Evolutionary conservation across 192 early-diverging fungal species (phyloP).

Genomic region (Coemansia sp.): DNA sequence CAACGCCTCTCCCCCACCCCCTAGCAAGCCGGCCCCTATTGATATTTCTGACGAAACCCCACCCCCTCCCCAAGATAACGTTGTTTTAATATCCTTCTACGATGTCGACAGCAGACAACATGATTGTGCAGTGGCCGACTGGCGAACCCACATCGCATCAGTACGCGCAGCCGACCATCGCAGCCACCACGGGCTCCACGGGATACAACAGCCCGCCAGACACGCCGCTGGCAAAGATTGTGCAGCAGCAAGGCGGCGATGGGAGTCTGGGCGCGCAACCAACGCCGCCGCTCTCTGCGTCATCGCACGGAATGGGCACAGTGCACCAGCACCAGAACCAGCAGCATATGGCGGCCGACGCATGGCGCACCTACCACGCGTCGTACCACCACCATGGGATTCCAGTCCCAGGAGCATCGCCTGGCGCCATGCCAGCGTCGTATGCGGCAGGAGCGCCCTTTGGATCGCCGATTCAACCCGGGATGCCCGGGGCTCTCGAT

Average conservation of each 20-base stretch:
- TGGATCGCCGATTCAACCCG: conserved; percentile 35
- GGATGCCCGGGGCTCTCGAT: conserved; percentile 18
- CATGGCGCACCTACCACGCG: conserved; percentile 8
- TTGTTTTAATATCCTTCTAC: neutral
- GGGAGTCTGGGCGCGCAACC: conserved; percentile 26
- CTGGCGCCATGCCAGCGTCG: conserved; percentile 9
- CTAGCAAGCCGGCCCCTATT: neutral
- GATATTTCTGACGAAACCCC: no score
- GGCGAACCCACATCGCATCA: conserved; percentile 13
- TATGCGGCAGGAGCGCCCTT: conserved; percentile 29
- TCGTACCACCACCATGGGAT: conserved; percentile 29
- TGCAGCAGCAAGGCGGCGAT: conserved; percentile 44
- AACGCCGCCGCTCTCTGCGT: conserved; percentile 48
- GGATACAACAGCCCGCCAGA: conserved; percentile 50
- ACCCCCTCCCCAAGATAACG: no score
- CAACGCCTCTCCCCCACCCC: neutral
- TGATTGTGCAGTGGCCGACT: conserved; percentile 24
- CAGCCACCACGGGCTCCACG: conserved; percentile 13
- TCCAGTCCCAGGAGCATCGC: conserved; percentile 10
- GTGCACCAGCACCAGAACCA: conserved; percentile 14
- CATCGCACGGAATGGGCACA: conserved; percentile 33
- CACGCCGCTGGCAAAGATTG: conserved; percentile 47
- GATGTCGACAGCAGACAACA: conserved; percentile 13
- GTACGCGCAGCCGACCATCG: conserved; percentile 13
- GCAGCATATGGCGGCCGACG: conserved; percentile 5